Evolutionary conservation across 2,329 filamentous ascomycete genomes (phyloP).

Genomic region (Phyllosticta paracitricarpa): DNA sequence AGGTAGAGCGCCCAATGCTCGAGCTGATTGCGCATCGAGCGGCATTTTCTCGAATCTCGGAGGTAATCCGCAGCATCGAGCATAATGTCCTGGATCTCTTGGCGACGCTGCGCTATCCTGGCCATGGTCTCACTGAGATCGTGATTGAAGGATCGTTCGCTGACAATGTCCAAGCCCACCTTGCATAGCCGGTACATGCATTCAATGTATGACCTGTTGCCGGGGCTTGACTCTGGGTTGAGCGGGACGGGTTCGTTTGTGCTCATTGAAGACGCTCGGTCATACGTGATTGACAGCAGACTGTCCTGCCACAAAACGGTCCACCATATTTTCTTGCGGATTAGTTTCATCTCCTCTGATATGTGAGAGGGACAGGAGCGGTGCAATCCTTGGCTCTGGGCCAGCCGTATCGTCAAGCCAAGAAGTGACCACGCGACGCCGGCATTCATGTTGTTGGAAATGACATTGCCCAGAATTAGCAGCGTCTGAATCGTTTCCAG

Average conservation of each 20-base stretch:
- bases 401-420: slow-evolving; percentile 51
- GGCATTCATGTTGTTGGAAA: slow-evolving; percentile 55
- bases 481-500: slow-evolving; percentile 53
- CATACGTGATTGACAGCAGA: slow-evolving; percentile 53
- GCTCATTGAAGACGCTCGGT: slow-evolving; percentile 47
- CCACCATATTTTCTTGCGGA: slow-evolving; percentile 41
- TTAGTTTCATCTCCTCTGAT: slow-evolving; percentile 33
- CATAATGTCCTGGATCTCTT: slow-evolving; percentile 48
- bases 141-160: slow-evolving; percentile 41
- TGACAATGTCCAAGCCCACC: slow-evolving; percentile 51
- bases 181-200: slow-evolving; percentile 47
- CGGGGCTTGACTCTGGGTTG: slow-evolving; percentile 33
- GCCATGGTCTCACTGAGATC: slow-evolving; percentile 44
- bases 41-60: slow-evolving; percentile 42
- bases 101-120: slow-evolving; percentile 46
- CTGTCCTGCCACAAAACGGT: slow-evolving; percentile 56
- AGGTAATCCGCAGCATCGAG: slow-evolving; percentile 48
- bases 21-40: slow-evolving; percentile 42
- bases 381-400: slow-evolving; percentile 51
- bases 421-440: slow-evolving; percentile 52
- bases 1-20: slow-evolving; percentile 52
- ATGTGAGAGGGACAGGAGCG: slow-evolving; percentile 46
- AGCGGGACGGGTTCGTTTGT: slow-evolving; percentile 38
- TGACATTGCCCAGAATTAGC: slow-evolving; percentile 51
- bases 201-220: slow-evolving; percentile 47